Evolutionary conservation across 495 filamentous ascomycete species (phyloP), one percentile per base, ranked within the genome.

Genomic region (Neohortaea acidophila): DNA sequence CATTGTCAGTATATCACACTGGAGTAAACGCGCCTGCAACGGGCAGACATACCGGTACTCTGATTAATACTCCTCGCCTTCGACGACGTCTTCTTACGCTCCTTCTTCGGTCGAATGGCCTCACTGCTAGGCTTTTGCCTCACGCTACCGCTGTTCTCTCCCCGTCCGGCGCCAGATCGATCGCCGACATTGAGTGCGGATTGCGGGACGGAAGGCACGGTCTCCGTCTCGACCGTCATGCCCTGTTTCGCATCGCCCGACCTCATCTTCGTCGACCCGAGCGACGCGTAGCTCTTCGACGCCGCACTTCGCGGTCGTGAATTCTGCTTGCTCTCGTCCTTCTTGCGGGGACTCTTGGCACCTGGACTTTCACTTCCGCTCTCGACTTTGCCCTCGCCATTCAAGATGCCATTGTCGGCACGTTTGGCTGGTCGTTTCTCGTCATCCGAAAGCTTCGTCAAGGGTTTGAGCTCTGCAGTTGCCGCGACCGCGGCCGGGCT

Each of bases 181-280:
- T 78, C 72, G 11, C 68, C 78, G 19, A 79, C 69, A 18, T 77
- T 75, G 21, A 91, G 58, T 10, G 82, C 78, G n/a, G 91, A 75
- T 51, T 91, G 87, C 4, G 83, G 84, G 23, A 94, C 81, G 12
- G 89, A 87, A 23, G 71, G 80, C 33, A 97, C 91, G 3, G 84
- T 91, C 62, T 97, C 89, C 3, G 89, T 96, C 60, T 97, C 89
- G 10, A 97, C 87, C 25, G 82, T 94, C 89, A 97, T 97, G 48
- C 83, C 92, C 50, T 77, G 71, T 11, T 84, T 77, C 8, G 73
- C 75, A 53, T 94, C 86, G 27, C 69, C 62, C 11, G 70, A 65
- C 60, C 84, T 72, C 23, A 70, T 62, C 33, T 56, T 59, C 42
- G 48, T 47, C 33, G 59, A 56, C 38, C 46, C 44, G 32, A 56